A percentile compares a stretch with the other conserved stretches of the same genome.
These are phyloP conservation scores for Allium fistulosum DNA, from an alignment of 106 monocot genomes.

Conservation along the genomic window DNA sequence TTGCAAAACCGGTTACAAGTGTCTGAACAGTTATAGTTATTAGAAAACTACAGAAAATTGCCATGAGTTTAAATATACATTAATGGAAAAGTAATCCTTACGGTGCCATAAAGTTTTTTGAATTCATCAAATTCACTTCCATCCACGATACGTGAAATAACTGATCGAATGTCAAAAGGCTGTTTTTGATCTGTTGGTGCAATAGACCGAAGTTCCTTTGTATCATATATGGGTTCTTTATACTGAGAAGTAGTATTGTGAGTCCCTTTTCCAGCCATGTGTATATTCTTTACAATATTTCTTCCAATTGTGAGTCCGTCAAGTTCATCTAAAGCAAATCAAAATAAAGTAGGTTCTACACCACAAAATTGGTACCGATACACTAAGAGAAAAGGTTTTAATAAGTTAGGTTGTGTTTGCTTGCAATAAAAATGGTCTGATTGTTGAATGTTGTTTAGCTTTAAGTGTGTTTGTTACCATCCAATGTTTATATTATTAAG, in stretches of 20 bases:
- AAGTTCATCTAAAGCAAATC: conserved; percentile 74
- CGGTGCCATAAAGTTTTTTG: conserved; percentile 95
- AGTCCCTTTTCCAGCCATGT: conserved; percentile 69
- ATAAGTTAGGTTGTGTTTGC: too few relatives aligned
- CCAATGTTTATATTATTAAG: too few relatives aligned
- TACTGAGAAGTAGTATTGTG: conserved; percentile 26
- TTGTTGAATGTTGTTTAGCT: too few relatives aligned
- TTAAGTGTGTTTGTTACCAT: too few relatives aligned
- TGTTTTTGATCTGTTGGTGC: conserved; percentile 91
- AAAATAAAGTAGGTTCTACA: not conserved
- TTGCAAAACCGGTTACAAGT: conserved; percentile 95
- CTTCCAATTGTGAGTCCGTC: conserved; percentile 83
- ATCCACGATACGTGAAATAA: conserved; percentile 89
- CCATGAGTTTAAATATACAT: conserved; percentile 6
- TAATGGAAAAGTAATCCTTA: conserved; percentile 26
- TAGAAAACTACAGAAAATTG: not conserved
- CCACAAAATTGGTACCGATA: not conserved
- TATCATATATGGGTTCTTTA: conserved; percentile 73
- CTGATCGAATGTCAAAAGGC: conserved; percentile 77
- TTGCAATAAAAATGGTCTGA: too few relatives aligned
- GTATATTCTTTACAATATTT: conserved; percentile 83
- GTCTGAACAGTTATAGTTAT: conserved; percentile 43
- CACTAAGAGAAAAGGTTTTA: not conserved
- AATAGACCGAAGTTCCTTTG: conserved; percentile 70
- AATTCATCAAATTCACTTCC: conserved; percentile 99